Evolutionary conservation across 306 rosid species (phyloP).

Genomic region (Begonia loranthoides): DNA sequence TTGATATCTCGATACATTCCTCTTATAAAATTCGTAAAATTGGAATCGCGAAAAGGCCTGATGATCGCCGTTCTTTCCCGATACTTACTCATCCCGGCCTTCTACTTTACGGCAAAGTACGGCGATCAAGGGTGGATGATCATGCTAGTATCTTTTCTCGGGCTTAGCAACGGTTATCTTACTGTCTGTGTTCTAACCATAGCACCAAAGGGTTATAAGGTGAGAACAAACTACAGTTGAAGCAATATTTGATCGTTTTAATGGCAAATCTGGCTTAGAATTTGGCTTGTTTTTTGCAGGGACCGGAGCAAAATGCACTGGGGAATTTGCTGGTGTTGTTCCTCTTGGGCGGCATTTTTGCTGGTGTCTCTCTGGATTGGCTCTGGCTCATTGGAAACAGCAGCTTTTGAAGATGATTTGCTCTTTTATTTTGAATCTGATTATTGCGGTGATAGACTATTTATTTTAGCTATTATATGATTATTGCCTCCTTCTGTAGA

Average conservation of each 20-base stretch:
- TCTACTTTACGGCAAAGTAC: conserved; percentile 69
- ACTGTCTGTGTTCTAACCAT: conserved; percentile 65
- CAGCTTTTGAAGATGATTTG: conserved; percentile 8
- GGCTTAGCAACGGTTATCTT: conserved; percentile 68
- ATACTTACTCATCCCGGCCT: conserved; percentile 58
- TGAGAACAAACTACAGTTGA: conserved; percentile 5
- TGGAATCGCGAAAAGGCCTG: conserved; percentile 62
- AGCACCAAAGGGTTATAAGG: conserved; percentile 77
- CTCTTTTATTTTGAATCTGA: too few relatives aligned
- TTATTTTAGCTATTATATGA: too few relatives aligned
- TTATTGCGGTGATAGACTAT: too few relatives aligned
- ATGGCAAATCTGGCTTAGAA: conserved; percentile 5
- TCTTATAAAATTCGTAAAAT: conserved; percentile 33
- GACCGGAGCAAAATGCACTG: conserved; percentile 91
- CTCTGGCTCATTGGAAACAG: conserved; percentile 66
- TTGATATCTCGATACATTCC: conserved; percentile 57
- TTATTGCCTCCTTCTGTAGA: too few relatives aligned
- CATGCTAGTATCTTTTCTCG: conserved; percentile 48
- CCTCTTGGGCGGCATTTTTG: conserved; percentile 40
- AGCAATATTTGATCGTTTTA: not conserved
- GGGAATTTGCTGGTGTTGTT: conserved; percentile 64
- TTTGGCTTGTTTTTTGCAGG: conserved; percentile 21
- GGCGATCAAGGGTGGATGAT: conserved; percentile 88
- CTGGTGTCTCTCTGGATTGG: conserved; percentile 76
- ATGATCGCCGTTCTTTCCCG: conserved; percentile 27